Base-by-base conservation (phyloP, 2,329 filamentous ascomycete genomes). In the Dactylellina leptospora region DNA sequence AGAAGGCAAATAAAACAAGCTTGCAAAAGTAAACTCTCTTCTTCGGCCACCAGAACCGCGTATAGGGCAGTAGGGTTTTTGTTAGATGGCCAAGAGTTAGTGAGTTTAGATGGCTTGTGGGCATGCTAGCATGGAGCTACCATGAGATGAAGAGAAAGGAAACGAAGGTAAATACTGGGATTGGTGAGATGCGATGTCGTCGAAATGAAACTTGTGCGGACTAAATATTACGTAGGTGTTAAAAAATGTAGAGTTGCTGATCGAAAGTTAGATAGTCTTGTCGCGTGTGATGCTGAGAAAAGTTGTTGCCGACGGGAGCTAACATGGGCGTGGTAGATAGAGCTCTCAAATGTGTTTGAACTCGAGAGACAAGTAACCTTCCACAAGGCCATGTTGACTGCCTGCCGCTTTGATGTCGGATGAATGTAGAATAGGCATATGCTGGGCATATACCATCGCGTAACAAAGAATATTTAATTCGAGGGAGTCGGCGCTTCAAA, bases 321-420 rank as follows among this genome's bases (percentile, higher is more conserved):
- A 64, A 72, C 68, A 72, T 72, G 68, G 59, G 22, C 2, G 28
- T 53, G 59, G 28, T n/a, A 72, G 27, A 48, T 63, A 54, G 25
- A 59, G 59, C 59, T 58, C 68, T 72, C 68, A 64, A 72, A 72
- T 63, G 40, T 72, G 68, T 63, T 72, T 72, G 68, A 72, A 64
- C 53, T 72, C 40, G 68, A 72, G 68, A 72, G 56, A 59, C 36
- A 40, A 22, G 44, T 23, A 53, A 54, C 53, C 22, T 48, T 64
- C 59, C 68, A 60, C 38, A 16, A 51, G 20, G 47, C 59, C 68
- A 72, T 72, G 68, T 60, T 60, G 59, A 36, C 59, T 59, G 25
- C 66, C 61, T 63, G 44, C 56, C n/a, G 58, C 53, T 40, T n/a
- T 40, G 20, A 30, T 42, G 45, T 30, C 18, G 13, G 20, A 23